These are phyloP conservation scores for Cutaneotrichosporon dermatis DNA, from an alignment of 1,284 basidiomycete genomes.

Conservation along the genomic window DNA sequence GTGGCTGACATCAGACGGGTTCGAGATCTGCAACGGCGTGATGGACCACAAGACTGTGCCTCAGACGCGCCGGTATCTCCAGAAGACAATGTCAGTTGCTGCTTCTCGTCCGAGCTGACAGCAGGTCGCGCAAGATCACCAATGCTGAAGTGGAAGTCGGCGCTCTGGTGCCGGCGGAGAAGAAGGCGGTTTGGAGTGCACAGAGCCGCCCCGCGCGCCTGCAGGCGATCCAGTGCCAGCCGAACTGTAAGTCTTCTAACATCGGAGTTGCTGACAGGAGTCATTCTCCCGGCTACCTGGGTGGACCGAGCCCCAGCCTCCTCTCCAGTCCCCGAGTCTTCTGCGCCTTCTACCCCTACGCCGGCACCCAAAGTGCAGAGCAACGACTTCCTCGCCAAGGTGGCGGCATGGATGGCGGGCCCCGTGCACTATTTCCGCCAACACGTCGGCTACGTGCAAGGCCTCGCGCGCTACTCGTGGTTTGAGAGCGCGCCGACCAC, in stretches of 20 bases:
- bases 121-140: not conserved
- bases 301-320: not conserved
- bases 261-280: not conserved
- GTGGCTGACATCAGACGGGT: slow-evolving; percentile 1
- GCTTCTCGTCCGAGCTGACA: not conserved
- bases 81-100: not conserved
- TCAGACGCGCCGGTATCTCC: slow-evolving; percentile 1
- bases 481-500: not conserved
- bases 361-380: not conserved
- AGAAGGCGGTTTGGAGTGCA: not conserved
- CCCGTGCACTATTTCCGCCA: not conserved
- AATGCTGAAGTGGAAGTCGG: not conserved
- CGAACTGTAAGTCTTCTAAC: not conserved
- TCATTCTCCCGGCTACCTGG: not conserved
- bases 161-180: not conserved
- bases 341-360: not conserved
- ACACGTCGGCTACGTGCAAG: not conserved
- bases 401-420: not conserved
- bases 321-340: not conserved
- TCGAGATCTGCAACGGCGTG: not conserved
- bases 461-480: not conserved
- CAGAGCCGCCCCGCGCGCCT: not conserved
- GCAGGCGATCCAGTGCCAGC: not conserved
- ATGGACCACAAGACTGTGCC: not conserved
- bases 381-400: not conserved